Evolutionary conservation across 176 grass and related monocot genomes (phyloP).

Genomic region (Bothriochloa decipiens): DNA sequence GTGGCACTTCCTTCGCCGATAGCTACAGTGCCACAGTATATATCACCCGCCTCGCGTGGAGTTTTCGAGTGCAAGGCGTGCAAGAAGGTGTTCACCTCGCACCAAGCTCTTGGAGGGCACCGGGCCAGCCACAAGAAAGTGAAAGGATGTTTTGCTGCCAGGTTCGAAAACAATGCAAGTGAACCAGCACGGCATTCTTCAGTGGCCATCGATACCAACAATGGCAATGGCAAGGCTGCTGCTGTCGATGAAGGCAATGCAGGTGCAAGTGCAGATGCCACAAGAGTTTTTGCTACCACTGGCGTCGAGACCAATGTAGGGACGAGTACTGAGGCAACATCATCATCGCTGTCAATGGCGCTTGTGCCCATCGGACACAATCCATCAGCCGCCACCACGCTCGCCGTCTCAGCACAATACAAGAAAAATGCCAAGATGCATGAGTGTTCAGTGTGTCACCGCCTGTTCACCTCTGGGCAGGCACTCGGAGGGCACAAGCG

Average conservation of each 20-base stretch:
- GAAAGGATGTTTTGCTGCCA: constrained; percentile 74
- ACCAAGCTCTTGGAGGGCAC: constrained; percentile 87
- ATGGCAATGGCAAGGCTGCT: neutral
- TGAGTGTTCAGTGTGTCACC: constrained; percentile 91
- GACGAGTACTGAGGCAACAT: constrained; percentile 19
- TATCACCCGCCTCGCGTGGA: constrained; percentile 23
- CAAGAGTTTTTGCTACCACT: neutral
- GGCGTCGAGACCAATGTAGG: neutral
- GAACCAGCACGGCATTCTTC: constrained; percentile 16
- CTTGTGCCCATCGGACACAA: constrained; percentile 42
- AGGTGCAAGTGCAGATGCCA: neutral
- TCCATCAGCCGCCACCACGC: neutral
- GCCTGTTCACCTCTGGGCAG: constrained; percentile 83
- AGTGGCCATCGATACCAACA: neutral
- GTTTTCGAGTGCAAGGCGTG: constrained; percentile 92
- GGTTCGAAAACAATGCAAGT: constrained; percentile 22
- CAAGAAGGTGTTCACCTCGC: constrained; percentile 91
- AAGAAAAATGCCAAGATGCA: constrained; percentile 89
- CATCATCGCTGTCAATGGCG: constrained; percentile 39
- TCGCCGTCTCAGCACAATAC: constrained; percentile 9
- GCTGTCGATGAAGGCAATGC: neutral
- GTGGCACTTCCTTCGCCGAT: constrained; percentile 1
- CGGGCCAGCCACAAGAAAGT: constrained; percentile 94
- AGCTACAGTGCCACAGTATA: constrained; percentile 10
- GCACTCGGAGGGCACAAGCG: constrained; percentile 94